These are phyloP conservation scores for Nemania serpens DNA, from an alignment of 2,329 filamentous ascomycete species.

Conservation along the genomic window DNA sequence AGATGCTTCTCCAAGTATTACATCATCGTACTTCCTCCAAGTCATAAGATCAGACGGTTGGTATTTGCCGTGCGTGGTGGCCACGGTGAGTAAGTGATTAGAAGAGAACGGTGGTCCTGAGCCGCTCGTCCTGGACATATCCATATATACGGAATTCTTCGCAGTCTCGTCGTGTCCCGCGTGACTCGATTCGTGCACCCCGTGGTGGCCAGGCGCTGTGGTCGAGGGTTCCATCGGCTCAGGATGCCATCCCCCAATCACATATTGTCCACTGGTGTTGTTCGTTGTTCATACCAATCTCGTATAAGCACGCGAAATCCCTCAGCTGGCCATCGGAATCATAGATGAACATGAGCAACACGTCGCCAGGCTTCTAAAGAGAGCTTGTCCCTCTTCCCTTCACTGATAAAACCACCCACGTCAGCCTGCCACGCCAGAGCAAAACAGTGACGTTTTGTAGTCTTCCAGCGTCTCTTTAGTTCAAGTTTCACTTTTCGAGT, in stretches of 20 bases:
- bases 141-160: neutral
- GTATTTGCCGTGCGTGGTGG: neutral
- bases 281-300: too few species aligned
- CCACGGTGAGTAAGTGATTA: neutral
- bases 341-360: too few species aligned
- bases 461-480: neutral
- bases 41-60: neutral
- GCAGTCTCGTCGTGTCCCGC: neutral
- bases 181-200: too few species aligned
- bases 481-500: too few species aligned
- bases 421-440: neutral
- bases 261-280: too few species aligned
- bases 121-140: neutral
- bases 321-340: too few species aligned
- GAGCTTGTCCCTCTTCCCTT: too few species aligned
- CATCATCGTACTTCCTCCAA: neutral
- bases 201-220: too few species aligned
- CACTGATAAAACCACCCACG: neutral
- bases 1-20: neutral
- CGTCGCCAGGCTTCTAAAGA: too few species aligned
- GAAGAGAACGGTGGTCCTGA: too few species aligned
- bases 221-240: neutral
- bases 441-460: neutral
- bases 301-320: too few species aligned
- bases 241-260: too few species aligned